Conservation (phyloP, 1,284 basidiomycete species). For the Erythrobasidium hasegawianum region DNA sequence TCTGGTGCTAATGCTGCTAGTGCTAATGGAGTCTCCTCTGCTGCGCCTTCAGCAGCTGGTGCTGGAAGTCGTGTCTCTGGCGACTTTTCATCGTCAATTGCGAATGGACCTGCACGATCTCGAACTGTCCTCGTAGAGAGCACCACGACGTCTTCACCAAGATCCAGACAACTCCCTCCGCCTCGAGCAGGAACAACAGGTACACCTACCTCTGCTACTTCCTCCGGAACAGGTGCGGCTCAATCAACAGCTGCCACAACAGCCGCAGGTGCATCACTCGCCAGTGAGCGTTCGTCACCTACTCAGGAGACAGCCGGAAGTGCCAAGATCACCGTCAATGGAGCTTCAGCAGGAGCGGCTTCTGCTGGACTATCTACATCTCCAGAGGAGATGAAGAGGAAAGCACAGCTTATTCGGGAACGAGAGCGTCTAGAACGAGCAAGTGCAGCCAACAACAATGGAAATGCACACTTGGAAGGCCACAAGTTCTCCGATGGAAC, state of each 20-base stretch:
- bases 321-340: constrained; percentile 10
- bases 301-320: constrained; percentile 7
- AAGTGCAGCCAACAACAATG: constrained; percentile 19
- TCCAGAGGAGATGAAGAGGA: constrained; percentile 32
- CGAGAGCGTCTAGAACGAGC: constrained; percentile 22
- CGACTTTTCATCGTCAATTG: constrained; percentile 21
- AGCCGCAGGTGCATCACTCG: not conserved
- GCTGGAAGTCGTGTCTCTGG: constrained; percentile 22
- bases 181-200: constrained; percentile 31
- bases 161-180: constrained; percentile 26
- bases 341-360: not conserved
- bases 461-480: constrained; percentile 17
- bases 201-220: constrained; percentile 22
- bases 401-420: constrained; percentile 30
- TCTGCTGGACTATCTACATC: constrained; percentile 8
- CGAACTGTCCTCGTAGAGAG: not conserved
- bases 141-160: constrained; percentile 20
- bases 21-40: no score
- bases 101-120: constrained; percentile 13
- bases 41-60: constrained; percentile 3
- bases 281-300: constrained; percentile 18
- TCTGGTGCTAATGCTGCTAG: constrained; percentile 51
- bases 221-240: constrained; percentile 15
- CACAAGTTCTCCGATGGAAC: constrained; percentile 35
- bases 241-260: constrained; percentile 8